phyloP scores from a whole-genome alignment of 192 early-diverging fungal genomes.

The Polychytrium aggregatum region DNA sequence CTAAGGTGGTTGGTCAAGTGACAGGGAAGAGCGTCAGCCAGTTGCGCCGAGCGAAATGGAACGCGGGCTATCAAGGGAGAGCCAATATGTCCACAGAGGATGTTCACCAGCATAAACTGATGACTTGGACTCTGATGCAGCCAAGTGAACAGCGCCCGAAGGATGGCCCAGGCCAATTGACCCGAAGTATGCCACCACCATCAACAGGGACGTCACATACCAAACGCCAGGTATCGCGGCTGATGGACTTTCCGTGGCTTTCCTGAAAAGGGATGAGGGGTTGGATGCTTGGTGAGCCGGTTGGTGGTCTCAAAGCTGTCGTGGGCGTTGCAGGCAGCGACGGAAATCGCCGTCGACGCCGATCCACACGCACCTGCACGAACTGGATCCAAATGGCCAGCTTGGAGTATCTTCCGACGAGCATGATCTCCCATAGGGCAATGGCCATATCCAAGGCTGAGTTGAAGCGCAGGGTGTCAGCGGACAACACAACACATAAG shows the following conservation, averaged over 20 bases:
- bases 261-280: constrained; percentile 26
- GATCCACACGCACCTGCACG: constrained; percentile 28
- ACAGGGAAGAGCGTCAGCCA: not conserved
- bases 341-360: not conserved
- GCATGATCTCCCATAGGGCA: constrained; percentile 61
- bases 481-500: constrained; percentile 1
- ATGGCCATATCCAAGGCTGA: constrained; percentile 62
- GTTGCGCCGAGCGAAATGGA: not conserved
- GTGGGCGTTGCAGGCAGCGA: not conserved
- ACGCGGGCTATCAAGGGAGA: too few species aligned
- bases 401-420: constrained; percentile 44
- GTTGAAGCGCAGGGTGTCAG: not conserved
- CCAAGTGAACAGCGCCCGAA: not conserved
- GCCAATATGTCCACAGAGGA: too few species aligned
- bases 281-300: not conserved
- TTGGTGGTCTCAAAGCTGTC: too few species aligned
- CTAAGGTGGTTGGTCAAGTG: constrained; percentile 35
- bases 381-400: constrained; percentile 63
- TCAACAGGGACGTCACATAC: constrained; percentile 23
- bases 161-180: not conserved
- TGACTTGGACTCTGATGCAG: not conserved
- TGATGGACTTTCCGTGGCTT: constrained; percentile 66
- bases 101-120: constrained; percentile 3
- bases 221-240: constrained; percentile 75
- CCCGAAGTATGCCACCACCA: not conserved